Conservation (phyloP, 2,329 filamentous ascomycete genomes). For the Epichloe gansuensis region DNA sequence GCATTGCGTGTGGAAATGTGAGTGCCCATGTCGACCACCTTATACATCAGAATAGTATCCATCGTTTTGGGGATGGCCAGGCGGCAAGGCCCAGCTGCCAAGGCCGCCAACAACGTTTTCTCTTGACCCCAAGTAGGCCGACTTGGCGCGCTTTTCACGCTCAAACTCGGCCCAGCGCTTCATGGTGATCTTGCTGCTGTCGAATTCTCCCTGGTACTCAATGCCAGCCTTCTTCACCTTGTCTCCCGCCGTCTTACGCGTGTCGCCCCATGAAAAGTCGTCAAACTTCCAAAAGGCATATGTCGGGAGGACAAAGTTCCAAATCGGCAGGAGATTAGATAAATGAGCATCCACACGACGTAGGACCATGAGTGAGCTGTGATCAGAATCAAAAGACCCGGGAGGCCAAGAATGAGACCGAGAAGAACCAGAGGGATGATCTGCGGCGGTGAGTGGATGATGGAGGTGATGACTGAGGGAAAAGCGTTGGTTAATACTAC, state of each 20-base stretch:
- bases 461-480: constrained; percentile 64
- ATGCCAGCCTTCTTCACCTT: constrained; percentile 77
- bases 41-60: constrained; percentile 44
- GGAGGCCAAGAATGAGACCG: constrained; percentile 83
- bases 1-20: not conserved
- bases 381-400: constrained; percentile 79
- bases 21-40: not conserved
- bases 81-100: constrained; percentile 31
- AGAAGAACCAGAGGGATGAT: constrained; percentile 85
- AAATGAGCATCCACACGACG: constrained; percentile 94
- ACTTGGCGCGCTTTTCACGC: constrained; percentile 41
- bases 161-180: constrained; percentile 98
- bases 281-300: constrained; percentile 99
- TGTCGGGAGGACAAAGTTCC: constrained; percentile 90
- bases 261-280: constrained; percentile 98
- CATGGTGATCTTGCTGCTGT: constrained; percentile 98
- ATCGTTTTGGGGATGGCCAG: constrained; percentile 36
- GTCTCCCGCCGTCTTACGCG: constrained; percentile 85
- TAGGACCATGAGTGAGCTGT: constrained; percentile 91
- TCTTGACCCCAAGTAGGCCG: constrained; percentile 38
- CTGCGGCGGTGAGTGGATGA: constrained; percentile 63
- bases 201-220: constrained; percentile 90
- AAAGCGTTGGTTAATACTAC: not conserved
- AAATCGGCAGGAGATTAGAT: constrained; percentile 87
- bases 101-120: constrained; percentile 35